Evolutionary conservation across 2,329 filamentous ascomycete genomes (phyloP).

Genomic region (Graphilbum ipis-grandicollis): DNA sequence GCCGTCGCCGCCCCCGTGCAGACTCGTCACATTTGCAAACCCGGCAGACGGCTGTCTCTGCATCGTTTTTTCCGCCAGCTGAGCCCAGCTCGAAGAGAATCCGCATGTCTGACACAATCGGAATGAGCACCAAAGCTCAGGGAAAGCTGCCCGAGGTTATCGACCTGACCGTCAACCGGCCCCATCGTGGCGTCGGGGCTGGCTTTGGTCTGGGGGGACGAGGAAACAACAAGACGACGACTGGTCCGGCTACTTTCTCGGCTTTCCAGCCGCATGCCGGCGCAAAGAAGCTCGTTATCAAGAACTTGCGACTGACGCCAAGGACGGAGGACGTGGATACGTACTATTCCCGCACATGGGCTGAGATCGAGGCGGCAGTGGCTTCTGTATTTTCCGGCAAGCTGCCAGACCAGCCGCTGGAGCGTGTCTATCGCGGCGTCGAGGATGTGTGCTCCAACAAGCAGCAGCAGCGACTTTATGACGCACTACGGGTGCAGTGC

Average conservation of each 20-base stretch:
- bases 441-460: conserved; percentile 81
- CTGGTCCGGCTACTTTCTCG: conserved; percentile 2
- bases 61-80: not conserved
- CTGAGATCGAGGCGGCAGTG: conserved; percentile 57
- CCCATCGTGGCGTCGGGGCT: too few species aligned
- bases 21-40: too few species aligned
- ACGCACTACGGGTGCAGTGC: conserved; percentile 47
- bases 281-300: conserved; percentile 77
- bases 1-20: conserved; percentile 1
- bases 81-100: conserved; percentile 14
- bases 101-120: conserved; percentile 10
- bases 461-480: conserved; percentile 49
- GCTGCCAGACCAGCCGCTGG: conserved; percentile 55
- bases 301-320: conserved; percentile 57
- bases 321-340: conserved; percentile 44
- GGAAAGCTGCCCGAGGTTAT: conserved; percentile 23
- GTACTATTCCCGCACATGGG: conserved; percentile 64
- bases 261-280: conserved; percentile 58
- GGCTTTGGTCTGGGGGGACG: too few species aligned
- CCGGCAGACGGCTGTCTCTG: conserved; percentile 2
- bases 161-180: too few species aligned
- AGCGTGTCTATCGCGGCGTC: conserved; percentile 76
- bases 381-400: conserved; percentile 51
- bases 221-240: conserved; percentile 3
- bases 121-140: conserved; percentile 15